Evolutionary conservation across 2,329 filamentous ascomycete species (phyloP).

Genomic region (Albophoma yamanashiensis): DNA sequence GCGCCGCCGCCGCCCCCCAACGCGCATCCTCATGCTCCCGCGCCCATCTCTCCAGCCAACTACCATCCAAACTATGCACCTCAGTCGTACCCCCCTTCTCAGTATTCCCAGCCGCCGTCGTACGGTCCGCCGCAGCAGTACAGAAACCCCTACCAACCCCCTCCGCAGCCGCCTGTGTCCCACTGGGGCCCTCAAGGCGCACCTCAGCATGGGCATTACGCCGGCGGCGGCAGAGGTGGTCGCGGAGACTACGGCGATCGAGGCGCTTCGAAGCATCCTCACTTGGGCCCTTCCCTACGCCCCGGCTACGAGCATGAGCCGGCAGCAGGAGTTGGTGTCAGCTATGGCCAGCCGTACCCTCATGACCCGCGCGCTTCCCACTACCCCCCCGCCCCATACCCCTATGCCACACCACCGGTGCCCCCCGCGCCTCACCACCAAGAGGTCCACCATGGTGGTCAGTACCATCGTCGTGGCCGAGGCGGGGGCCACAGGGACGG

Average conservation of each 20-base stretch:
- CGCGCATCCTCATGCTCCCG: constrained; percentile 32
- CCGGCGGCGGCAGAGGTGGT: constrained; percentile 20
- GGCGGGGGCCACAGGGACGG: constrained; percentile 23
- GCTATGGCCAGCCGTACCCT: constrained; percentile 28
- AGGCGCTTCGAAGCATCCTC: constrained; percentile 22
- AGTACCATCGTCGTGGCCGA: constrained; percentile 23
- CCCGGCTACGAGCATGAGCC: constrained; percentile 23
- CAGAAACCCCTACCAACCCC: constrained; percentile 22
- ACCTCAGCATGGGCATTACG: constrained; percentile 22
- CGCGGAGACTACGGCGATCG: constrained; percentile 36
- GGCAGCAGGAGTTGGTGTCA: constrained; percentile 19
- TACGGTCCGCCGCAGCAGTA: constrained; percentile 31
- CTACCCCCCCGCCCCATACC: constrained; percentile 20
- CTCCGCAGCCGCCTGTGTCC: constrained; percentile 12
- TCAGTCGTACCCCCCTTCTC: constrained; percentile 35
- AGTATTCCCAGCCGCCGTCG: constrained; percentile 32
- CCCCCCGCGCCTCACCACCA: constrained; percentile 21
- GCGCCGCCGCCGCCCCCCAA: constrained; percentile 24
- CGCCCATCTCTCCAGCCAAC: constrained; percentile 39
- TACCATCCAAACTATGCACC: constrained; percentile 51
- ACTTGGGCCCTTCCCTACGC: constrained; percentile 20
- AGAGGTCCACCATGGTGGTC: constrained; percentile 16
- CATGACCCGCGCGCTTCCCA: constrained; percentile 27
- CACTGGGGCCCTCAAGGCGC: constrained; percentile 16
- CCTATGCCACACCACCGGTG: constrained; percentile 28